Evolutionary conservation across 164 flowering plant genomes (phyloP).

Genomic region (Akebia trifoliata): DNA sequence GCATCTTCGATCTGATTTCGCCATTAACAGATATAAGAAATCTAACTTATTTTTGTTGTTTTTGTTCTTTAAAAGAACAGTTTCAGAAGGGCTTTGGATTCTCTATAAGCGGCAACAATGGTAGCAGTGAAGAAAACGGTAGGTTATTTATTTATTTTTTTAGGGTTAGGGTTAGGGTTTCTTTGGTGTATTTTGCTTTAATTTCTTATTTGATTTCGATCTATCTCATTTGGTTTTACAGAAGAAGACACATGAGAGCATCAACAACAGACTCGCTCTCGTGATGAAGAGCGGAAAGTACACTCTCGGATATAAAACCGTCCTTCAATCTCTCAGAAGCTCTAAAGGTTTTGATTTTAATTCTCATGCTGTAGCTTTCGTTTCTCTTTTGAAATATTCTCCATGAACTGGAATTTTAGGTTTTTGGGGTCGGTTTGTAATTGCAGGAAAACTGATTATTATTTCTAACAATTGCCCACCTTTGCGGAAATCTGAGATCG

Average conservation of each 20-base stretch:
- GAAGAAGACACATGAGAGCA: constrained; percentile 84
- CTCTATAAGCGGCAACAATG: constrained; percentile 14
- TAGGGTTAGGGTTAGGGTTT: too few relatives aligned
- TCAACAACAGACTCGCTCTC: constrained; percentile 74
- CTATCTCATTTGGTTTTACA: constrained; percentile 26
- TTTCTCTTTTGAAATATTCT: too few relatives aligned
- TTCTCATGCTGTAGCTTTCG: not conserved
- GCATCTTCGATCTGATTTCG: too few relatives aligned
- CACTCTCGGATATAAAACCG: constrained; percentile 30
- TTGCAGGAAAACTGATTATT: constrained; percentile 21
- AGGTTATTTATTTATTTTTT: too few relatives aligned
- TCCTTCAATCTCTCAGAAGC: constrained; percentile 21
- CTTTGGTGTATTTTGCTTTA: not conserved
- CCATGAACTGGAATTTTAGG: too few relatives aligned
- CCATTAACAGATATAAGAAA: too few relatives aligned
- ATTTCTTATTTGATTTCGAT: not conserved
- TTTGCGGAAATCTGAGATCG: constrained; percentile 27
- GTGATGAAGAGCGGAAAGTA: constrained; percentile 82
- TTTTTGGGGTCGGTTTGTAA: too few relatives aligned
- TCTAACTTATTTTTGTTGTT: too few relatives aligned
- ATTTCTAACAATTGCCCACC: constrained; percentile 29
- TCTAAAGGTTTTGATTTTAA: constrained; percentile 12
- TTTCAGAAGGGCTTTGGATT: not conserved
- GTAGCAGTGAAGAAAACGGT: constrained; percentile 16
- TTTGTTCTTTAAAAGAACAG: too few relatives aligned